Evolutionary conservation across 108 stramenopile species (phyloP), one percentile per base, ranked within the genome.

Genomic region (Parietichytrium sp.): DNA sequence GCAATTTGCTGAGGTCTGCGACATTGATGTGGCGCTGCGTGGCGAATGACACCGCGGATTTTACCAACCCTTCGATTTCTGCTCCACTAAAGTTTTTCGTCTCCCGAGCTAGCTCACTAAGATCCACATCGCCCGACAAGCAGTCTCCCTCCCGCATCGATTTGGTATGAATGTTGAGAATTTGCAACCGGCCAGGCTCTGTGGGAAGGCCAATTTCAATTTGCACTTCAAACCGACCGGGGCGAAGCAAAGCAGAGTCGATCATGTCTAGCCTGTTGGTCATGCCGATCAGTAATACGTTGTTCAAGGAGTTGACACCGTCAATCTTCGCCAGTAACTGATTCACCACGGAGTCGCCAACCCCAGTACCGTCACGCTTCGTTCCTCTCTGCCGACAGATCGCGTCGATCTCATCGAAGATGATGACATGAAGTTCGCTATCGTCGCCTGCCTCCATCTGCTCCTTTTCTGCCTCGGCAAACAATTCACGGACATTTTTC

Each of bases 251-350:
- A 26, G 98, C 98, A 84, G 96, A 94, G 87, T 99, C 98, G 81
- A 99, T 97, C 95, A 98, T 95, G 86, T 97, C 97, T 83, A 96
- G 97, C n/a, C 97, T 86, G 86, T 99, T 99, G 29, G 98, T 99
- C 98, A 99, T 98, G 48, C 98, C 98, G 86, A 99, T 98, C 45
- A 99, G 83, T 23, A 99, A 88, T 79, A 98, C 95, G 87, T 98
- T 98, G 91, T 98, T 98, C 81, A 98, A 88, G 4, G 95, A 93
- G 85, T 99, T 95, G 45, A 99, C 98, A 80, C 97, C 97, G 91
- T 99, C 98, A 82, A 99, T 97, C 85, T 99, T 99, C 84, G 94
- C 93, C 23, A 99, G 87, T 20, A 99, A 89, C 90, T 99, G 98
- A 79, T 99, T 99, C 53, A 99, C 98, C n/a, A 99, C 95, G 12